phyloP scores from a whole-genome alignment of 352 stramenopile species.

The Globisporangium radiosum region DNA sequence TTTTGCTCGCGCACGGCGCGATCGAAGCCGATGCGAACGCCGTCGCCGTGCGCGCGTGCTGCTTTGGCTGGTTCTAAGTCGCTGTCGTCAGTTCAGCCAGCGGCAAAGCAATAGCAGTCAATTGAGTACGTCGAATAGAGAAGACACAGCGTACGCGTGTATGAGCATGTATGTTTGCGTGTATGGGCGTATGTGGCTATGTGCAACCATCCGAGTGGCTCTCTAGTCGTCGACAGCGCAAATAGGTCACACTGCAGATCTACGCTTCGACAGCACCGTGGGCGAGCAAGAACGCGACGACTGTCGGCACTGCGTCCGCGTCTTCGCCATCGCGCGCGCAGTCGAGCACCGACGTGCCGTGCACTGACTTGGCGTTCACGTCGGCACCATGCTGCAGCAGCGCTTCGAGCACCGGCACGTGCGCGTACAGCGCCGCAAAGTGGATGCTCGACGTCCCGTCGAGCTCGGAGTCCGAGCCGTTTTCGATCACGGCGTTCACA shows the following conservation, averaged over 20 bases:
- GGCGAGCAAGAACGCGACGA: constrained; percentile 6
- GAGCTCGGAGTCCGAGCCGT: constrained; percentile 3
- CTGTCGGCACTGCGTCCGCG: not conserved
- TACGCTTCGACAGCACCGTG: constrained; percentile 3
- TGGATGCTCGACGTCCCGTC: constrained; percentile 6
- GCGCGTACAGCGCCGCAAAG: constrained; percentile 8
- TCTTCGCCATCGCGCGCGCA: constrained; percentile 4
- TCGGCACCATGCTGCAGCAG: constrained; percentile 5
- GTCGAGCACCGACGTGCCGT: constrained; percentile 5
- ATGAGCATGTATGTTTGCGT: no score
- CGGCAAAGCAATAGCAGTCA: no score
- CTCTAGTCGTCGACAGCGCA: no score
- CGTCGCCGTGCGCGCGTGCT: constrained; percentile 10
- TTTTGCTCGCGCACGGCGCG: constrained; percentile 9
- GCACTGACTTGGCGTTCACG: constrained; percentile 3
- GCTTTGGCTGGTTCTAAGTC: constrained; percentile 9
- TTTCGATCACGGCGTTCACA: not conserved
- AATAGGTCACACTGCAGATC: no score
- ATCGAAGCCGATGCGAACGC: constrained; percentile 12
- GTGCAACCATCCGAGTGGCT: no score
- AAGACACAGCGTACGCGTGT: no score
- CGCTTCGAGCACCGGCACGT: constrained; percentile 3
- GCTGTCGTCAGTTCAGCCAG: no score
- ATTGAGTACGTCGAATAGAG: no score
- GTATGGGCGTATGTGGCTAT: no score